These are phyloP conservation scores for Kurtzmaniella natalensis DNA, from an alignment of 1,139 yeast species.

Conservation along the genomic window DNA sequence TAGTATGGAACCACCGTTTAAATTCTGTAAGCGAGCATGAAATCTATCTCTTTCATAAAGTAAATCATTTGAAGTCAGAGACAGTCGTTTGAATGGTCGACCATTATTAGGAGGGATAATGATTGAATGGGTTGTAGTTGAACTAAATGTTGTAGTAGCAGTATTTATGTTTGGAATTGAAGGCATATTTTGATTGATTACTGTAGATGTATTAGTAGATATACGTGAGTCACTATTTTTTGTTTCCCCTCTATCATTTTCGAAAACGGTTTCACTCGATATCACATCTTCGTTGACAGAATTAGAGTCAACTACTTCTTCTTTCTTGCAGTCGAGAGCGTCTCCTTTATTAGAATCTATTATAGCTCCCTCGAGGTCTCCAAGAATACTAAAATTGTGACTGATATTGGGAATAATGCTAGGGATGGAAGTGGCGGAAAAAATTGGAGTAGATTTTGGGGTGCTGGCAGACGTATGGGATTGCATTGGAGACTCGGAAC, in stretches of 20 bases:
- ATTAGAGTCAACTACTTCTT: no score
- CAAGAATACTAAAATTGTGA: no score
- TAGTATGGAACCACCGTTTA: conserved; percentile 17
- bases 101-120: conserved; percentile 5
- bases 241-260: no score
- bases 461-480: not conserved
- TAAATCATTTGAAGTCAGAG: conserved; percentile 40
- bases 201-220: no score
- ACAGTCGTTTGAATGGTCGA: conserved; percentile 27
- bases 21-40: conserved; percentile 35
- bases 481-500: not conserved
- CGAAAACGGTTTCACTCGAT: no score
- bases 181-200: no score
- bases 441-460: conserved; percentile 1
- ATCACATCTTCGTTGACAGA: no score
- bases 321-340: no score
- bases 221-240: no score
- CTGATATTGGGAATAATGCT: not conserved
- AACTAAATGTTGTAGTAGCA: not conserved
- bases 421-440: not conserved
- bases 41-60: conserved; percentile 42
- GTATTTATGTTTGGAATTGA: not conserved
- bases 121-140: not conserved
- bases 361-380: no score
- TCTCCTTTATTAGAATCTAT: no score